Evolutionary conservation across 2,329 filamentous ascomycete species (phyloP), one percentile per base, ranked within the genome.

Genomic region (Diaporthe nobilis): DNA sequence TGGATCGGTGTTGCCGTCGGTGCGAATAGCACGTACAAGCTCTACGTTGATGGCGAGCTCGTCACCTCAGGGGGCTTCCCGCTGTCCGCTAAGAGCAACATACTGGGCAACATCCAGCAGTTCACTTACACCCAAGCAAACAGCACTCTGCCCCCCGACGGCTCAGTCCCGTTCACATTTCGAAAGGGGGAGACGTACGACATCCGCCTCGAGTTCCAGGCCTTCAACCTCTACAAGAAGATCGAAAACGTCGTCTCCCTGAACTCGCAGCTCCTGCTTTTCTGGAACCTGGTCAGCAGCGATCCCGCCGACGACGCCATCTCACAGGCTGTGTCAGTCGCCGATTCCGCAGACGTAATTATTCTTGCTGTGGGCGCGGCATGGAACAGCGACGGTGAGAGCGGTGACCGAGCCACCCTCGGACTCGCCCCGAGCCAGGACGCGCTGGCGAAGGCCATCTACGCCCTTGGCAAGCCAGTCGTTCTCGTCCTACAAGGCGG

Each of bases 341-440:
- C 86, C 4, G 75, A 78, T 12, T 78, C 81, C 3, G 81, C 85
- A 3, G 85, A 87, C 73, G 37, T 86, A 2, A 80, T 87, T 5
- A 75, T 87, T 17, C 81, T 87, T 15, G 81, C 85, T 0, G 80
- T 86, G 0, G 86, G 86, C 2, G 84, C 84, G 4, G 83, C 82
- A n/a, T 87, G 86, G 86, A 85, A 86, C 76, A 85, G 83, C 72
- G 86, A 87, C 72, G 86, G 85, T 53, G 86, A 87, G 78, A 81
- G 80, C 65, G 86, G 83, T 20, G 85, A 87, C 60, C 80, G 85
- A 20, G 84, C 82, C 4, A 85, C 82, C 0, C 78, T 87, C 0
- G 80, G 80, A 4, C 81, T 87, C 1, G 79, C 83, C 3, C 78
- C 81, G 3, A 83, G 82, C 60, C 86, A 87, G 76, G 85, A 85